Evolutionary conservation across 345 rosid genomes (phyloP).

Genomic region (Erodium maritimum): DNA sequence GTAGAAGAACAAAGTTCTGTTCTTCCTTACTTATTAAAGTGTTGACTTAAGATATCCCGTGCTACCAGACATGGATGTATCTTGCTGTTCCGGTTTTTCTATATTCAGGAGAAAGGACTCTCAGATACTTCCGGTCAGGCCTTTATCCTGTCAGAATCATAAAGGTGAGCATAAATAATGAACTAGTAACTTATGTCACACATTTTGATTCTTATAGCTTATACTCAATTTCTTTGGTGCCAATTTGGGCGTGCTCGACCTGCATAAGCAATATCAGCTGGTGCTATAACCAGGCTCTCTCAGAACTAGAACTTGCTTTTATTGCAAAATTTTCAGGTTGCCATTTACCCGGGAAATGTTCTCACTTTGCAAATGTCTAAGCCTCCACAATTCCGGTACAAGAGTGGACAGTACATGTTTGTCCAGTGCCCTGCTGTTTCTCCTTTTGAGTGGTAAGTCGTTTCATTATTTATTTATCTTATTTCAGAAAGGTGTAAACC

Average conservation of each 20-base stretch:
- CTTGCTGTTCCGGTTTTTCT: slow-evolving; percentile 37
- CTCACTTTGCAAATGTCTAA: slow-evolving; percentile 28
- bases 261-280: too few relatives aligned
- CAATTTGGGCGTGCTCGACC: too few relatives aligned
- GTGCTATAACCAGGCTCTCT: too few relatives aligned
- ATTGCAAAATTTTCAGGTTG: slow-evolving; percentile 21
- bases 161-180: slow-evolving; percentile 18
- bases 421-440: slow-evolving; percentile 50
- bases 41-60: neutral
- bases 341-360: slow-evolving; percentile 36
- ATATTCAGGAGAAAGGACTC: slow-evolving; percentile 38
- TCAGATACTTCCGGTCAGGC: slow-evolving; percentile 32
- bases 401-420: slow-evolving; percentile 40
- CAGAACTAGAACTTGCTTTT: too few relatives aligned
- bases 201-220: too few relatives aligned
- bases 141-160: slow-evolving; percentile 18
- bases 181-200: neutral
- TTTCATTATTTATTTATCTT: neutral
- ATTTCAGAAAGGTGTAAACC: too few relatives aligned
- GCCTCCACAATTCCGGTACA: slow-evolving; percentile 33
- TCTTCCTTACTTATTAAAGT: neutral
- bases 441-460: slow-evolving; percentile 38
- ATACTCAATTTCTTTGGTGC: too few relatives aligned
- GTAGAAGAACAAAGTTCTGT: neutral
- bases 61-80: slow-evolving; percentile 45